A percentile compares a stretch with the other conserved stretches of the same genome.
phyloP scores from a whole-genome alignment of 371 early-diverging fungal species.

The Circinella minor region DNA sequence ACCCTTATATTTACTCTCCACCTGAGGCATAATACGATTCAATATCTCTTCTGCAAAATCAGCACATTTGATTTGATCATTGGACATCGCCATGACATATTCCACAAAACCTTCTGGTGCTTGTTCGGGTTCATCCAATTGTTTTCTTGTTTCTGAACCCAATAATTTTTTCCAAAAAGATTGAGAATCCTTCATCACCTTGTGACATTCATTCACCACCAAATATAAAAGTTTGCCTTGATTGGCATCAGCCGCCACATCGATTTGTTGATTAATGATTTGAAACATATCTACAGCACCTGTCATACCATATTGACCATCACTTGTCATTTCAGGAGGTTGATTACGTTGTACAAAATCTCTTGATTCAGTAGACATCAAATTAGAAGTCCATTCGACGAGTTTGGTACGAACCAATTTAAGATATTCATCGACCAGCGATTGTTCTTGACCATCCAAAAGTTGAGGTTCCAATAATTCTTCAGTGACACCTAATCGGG shows the following conservation, averaged over 20 bases:
- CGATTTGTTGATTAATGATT: constrained; percentile 96
- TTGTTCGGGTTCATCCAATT: constrained; percentile 72
- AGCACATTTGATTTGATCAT: constrained; percentile 87
- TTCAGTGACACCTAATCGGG: constrained; percentile 84
- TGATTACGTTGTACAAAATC: constrained; percentile 76
- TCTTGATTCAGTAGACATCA: constrained; percentile 82
- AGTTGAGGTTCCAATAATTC: constrained; percentile 90
- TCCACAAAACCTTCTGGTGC: constrained; percentile 85
- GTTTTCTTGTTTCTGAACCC: constrained; percentile 73
- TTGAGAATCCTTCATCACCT: constrained; percentile 81
- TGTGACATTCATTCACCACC: constrained; percentile 86
- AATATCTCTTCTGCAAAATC: constrained; percentile 87
- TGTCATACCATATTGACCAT: constrained; percentile 79
- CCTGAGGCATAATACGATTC: constrained; percentile 65
- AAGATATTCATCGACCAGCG: constrained; percentile 85
- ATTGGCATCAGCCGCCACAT: constrained; percentile 81
- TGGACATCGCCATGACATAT: constrained; percentile 93
- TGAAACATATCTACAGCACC: constrained; percentile 90
- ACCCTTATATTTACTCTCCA: constrained; percentile 71
- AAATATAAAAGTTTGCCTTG: constrained; percentile 87
- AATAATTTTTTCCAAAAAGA: constrained; percentile 78
- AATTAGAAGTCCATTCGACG: constrained; percentile 89
- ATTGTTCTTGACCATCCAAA: constrained; percentile 91
- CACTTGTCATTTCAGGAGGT: constrained; percentile 80
- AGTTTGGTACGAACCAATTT: constrained; percentile 85